A percentile compares a stretch with the other conserved stretches of the same genome.
Conservation (phyloP, 306 rosid genomes). For the Quillaja saponaria region DNA sequence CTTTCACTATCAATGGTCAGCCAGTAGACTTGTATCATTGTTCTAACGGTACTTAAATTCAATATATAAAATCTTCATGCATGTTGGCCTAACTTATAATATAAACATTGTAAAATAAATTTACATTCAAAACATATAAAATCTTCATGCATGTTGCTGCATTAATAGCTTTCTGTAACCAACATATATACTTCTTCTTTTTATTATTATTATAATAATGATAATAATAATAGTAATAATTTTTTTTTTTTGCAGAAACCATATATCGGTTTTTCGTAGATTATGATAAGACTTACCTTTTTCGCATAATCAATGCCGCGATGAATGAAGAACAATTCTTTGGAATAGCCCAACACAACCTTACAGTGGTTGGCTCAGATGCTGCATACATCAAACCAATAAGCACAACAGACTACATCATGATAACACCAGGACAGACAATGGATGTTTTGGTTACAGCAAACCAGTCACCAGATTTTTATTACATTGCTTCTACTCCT, state of each 20-base stretch:
- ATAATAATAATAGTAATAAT: too few relatives aligned
- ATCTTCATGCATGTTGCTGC: too few relatives aligned
- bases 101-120: neutral
- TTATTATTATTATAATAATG: too few relatives aligned
- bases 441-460: conserved; percentile 48
- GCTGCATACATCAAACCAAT: conserved; percentile 44
- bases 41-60: conserved; percentile 1
- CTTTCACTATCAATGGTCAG: conserved; percentile 34
- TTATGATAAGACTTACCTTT: conserved; percentile 40
- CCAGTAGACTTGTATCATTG: conserved; percentile 24
- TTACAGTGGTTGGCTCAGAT: conserved; percentile 39
- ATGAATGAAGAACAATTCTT: conserved; percentile 49
- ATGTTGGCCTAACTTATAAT: too few relatives aligned
- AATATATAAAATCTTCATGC: too few relatives aligned
- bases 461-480: conserved; percentile 22
- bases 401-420: conserved; percentile 30
- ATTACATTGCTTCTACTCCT: conserved; percentile 38
- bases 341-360: conserved; percentile 39
- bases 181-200: neutral
- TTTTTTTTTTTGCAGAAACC: conserved; percentile 29
- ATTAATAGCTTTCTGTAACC: neutral
- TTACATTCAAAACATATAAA: conserved; percentile 1
- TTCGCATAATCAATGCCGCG: conserved; percentile 26
- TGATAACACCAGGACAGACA: conserved; percentile 53
- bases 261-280: conserved; percentile 24